Evolutionary conservation across 1,284 basidiomycete genomes (phyloP).

Genomic region (Trametes hirsuta): DNA sequence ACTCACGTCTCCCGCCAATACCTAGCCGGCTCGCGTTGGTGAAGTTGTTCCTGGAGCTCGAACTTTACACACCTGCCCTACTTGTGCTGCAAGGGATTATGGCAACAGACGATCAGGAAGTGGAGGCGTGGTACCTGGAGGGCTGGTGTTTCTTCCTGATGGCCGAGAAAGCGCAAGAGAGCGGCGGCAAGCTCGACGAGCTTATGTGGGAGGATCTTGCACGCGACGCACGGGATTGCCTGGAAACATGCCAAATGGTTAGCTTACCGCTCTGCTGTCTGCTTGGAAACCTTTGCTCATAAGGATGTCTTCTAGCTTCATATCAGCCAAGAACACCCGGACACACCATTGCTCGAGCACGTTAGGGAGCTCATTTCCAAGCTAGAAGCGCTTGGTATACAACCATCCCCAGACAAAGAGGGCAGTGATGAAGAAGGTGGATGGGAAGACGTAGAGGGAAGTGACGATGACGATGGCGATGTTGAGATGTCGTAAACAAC

Average conservation of each 20-base stretch:
- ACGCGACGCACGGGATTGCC: constrained; percentile 77
- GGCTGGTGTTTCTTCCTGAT: constrained; percentile 92
- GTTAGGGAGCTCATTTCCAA: constrained; percentile 73
- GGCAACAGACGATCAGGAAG: constrained; percentile 83
- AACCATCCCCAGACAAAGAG: constrained; percentile 60
- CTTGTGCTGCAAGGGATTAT: constrained; percentile 81
- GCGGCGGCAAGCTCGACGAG: constrained; percentile 58
- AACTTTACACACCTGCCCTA: constrained; percentile 71
- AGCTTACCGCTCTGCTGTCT: constrained; percentile 30
- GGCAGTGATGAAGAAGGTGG: constrained; percentile 52
- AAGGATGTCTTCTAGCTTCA: constrained; percentile 58
- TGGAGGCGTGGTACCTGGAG: constrained; percentile 94
- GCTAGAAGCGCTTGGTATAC: constrained; percentile 72
- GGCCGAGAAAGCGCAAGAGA: constrained; percentile 66
- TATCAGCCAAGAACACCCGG: constrained; percentile 71
- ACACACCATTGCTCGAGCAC: constrained; percentile 81
- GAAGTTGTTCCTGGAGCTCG: constrained; percentile 85
- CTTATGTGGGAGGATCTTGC: constrained; percentile 81
- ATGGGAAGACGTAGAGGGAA: constrained; percentile 57
- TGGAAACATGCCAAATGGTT: constrained; percentile 83
- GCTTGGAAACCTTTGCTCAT: background rate
- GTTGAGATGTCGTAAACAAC: constrained; percentile 58
- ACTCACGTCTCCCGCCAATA: constrained; percentile 74
- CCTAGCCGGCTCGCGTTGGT: constrained; percentile 75
- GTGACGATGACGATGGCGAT: constrained; percentile 57